Conservation (phyloP, 192 early-diverging fungal genomes). For the Thamnidium elegans region DNA sequence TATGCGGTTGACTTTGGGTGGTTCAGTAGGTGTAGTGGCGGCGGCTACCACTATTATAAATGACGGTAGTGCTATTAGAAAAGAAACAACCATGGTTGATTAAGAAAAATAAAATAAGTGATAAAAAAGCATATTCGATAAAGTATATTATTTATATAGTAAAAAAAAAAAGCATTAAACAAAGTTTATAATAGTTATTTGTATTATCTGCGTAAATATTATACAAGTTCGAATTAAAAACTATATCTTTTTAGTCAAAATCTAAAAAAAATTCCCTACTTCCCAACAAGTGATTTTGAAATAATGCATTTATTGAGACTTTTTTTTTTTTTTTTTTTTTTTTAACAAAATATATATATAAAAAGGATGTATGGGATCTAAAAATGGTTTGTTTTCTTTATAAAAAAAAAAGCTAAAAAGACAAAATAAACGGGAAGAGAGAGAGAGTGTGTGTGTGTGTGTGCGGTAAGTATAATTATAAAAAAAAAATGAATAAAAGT, state of each 20-base stretch:
- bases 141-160: no score
- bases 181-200: no score
- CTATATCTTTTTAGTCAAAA: no score
- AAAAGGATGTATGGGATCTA: no score
- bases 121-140: no score
- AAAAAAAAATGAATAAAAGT: neutral
- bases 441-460: neutral
- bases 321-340: no score
- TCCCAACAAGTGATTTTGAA: neutral
- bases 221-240: no score
- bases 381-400: no score
- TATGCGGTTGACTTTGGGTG: neutral
- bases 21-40: neutral
- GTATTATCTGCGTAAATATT: no score
- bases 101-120: neutral
- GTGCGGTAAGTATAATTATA: slow-evolving; percentile 8
- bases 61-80: neutral
- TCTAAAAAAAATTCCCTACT: no score
- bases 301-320: slow-evolving; percentile 13
- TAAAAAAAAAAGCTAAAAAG: slow-evolving; percentile 1
- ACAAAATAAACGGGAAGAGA: slow-evolving; percentile 4
- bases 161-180: no score
- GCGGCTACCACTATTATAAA: neutral
- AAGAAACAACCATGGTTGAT: neutral
- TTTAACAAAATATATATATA: no score